Base-by-base conservation (phyloP, 345 rosid species). In the Camelina hispida region DNA sequence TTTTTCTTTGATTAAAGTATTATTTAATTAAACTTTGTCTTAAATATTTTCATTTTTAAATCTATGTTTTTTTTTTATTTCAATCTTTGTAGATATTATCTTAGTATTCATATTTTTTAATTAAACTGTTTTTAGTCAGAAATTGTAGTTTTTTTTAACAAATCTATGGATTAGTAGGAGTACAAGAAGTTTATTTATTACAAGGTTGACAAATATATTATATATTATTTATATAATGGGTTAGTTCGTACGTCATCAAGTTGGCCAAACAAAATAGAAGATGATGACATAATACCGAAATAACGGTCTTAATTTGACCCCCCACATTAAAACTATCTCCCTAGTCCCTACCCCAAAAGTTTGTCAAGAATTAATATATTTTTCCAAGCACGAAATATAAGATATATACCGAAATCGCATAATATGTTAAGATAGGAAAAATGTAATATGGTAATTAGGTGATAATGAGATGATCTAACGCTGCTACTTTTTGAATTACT, bases 241-340 rank as follows among this genome's bases (percentile, higher is more conserved):
- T 56, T 73, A 44, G 64, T 55, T 64, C 10, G 52, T 73, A 34
- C 6, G 48, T 22, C 22, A 56, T 56, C 22, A 34, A 56, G 56
- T 20, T 66, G 58, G 72, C 66, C 58, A 35, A 46, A 65, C 18
- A 46, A 73, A 44, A 32, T 55, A 44, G 11, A 74, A 47, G 13
- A 75, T 42, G 46, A 54, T 73, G 74, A 7, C 62, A 47, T 67
- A 8, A 37, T 75, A 58, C 72, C 78, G 51, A 35, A 74, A 48
- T 67, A 75, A 75, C 68, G 44, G 50, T 65, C 62, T 65, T 13
- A 65, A 46, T 64, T 73, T 64, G 79, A 75, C 68, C n/a, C 28
- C 52, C 28, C 61, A 50, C 16, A 58, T 54, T 22, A 34, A 42
- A 4, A 64, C 11, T 20, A 40, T 42, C 11, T 20, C 28, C 30